Evolutionary conservation across 2,329 filamentous ascomycete species (phyloP).

Genomic region (Pseudopyrenochaeta lycopersici): DNA sequence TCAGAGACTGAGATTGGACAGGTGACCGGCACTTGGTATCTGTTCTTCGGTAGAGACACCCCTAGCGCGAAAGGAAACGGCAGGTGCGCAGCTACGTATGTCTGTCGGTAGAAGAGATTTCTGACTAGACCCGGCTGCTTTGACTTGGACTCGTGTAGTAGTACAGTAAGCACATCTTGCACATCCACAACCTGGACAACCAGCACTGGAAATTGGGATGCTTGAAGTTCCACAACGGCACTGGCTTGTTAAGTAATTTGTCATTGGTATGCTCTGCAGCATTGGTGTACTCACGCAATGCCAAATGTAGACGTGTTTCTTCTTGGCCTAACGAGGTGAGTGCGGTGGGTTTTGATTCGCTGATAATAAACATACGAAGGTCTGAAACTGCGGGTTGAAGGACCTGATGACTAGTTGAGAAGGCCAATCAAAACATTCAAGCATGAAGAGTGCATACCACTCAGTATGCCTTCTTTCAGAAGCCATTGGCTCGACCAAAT

Average conservation of each 20-base stretch:
- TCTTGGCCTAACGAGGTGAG: conserved; percentile 1
- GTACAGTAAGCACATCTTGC: conserved; percentile 4
- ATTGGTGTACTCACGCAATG: conserved; percentile 1
- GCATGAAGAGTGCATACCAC: no score
- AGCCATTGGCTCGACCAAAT: no score
- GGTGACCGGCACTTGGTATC: no score
- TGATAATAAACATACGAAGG: no score
- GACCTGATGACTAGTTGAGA: no score
- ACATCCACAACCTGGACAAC: conserved; percentile 5
- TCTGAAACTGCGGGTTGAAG: no score
- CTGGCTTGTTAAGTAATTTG: not conserved
- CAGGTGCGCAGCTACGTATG: not conserved
- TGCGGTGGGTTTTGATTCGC: no score
- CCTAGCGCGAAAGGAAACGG: not conserved
- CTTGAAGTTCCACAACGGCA: conserved; percentile 2
- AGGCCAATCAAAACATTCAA: no score
- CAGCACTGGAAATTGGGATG: conserved; percentile 1
- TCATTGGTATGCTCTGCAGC: not conserved
- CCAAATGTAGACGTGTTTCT: conserved; percentile 3
- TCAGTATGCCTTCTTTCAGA: no score
- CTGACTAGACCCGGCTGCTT: not conserved
- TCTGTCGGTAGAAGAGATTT: not conserved
- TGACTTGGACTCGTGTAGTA: conserved; percentile 2
- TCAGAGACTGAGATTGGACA: no score
- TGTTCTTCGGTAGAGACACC: no score